Base-by-base conservation (phyloP, 2,329 filamentous ascomycete genomes). In the Alternaria postmessia region DNA sequence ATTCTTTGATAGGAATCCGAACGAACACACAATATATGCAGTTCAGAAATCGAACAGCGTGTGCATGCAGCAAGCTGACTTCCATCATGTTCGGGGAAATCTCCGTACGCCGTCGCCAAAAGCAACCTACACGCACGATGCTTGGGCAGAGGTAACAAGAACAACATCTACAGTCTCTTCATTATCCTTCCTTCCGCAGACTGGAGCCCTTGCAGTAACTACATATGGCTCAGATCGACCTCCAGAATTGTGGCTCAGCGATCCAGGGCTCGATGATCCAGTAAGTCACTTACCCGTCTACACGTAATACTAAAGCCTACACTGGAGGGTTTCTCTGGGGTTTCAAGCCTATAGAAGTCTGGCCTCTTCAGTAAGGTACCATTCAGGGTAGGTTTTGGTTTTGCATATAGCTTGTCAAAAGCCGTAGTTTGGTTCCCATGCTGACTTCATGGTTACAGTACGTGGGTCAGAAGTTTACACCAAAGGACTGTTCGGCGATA, bases 121-220 rank as follows among this genome's bases (percentile, higher is more conserved):
- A 26, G 60, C 38, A 67, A 74, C 22, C 57, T 66, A n/a, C 67
- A 65, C 32, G 8, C 22, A 5, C 14, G 59, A 70, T 14, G 56
- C 64, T 7, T 71, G 67, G 64, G 70, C 69, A 48, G 66, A 68
- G 34, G 47, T 74, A 24, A 59, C 58, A 7, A 66, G 64, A 12
- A 68, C 70, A 5, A 73, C 68, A 0, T 78, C 74, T 2, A 59
- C 65, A 3, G 63, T 77, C 34, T 78, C 77, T 0, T 77, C 75
- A 1, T 36, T 77, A 1, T 66, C 63, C 38, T 73, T 75, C 32
- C 54, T 76, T 12, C 72, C 72, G 4, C 54, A 59, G 2, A 73
- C 74, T 1, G 66, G 74, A 3, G 71, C 71, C 0, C 56, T 79
- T 6, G 72, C 72, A 12, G 65, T 66, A 4, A 78, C 77, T 3